phyloP scores from a whole-genome alignment of 768 basidiomycete genomes.

The Rhizopogon sp. region DNA sequence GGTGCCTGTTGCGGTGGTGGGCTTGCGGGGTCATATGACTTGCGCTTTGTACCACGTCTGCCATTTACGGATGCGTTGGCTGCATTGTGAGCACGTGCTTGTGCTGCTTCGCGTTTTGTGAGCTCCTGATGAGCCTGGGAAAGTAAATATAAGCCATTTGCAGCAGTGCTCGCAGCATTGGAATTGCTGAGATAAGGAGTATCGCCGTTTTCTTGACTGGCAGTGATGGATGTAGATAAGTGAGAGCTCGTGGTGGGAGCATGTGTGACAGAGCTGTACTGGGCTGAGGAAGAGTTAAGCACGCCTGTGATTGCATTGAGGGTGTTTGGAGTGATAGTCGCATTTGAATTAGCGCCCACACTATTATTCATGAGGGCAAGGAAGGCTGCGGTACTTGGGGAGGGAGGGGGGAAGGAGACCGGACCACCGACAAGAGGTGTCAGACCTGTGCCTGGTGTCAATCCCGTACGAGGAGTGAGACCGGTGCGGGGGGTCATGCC shows the following conservation, averaged over 20 bases:
- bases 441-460: conserved; percentile 71
- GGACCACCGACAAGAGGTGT: conserved; percentile 77
- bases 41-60: conserved; percentile 66
- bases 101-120: conserved; percentile 88
- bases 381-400: conserved; percentile 89
- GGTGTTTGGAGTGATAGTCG: conserved; percentile 59
- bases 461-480: conserved; percentile 79
- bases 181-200: conserved; percentile 38
- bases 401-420: conserved; percentile 73
- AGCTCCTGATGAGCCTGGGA: conserved; percentile 96
- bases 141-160: conserved; percentile 91
- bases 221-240: conserved; percentile 30
- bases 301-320: conserved; percentile 66
- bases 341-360: conserved; percentile 27
- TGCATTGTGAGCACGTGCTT: conserved; percentile 50
- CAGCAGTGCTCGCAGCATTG: conserved; percentile 64
- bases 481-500: conserved; percentile 86
- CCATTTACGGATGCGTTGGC: conserved; percentile 23
- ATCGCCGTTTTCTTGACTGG: conserved; percentile 26
- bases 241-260: conserved; percentile 30
- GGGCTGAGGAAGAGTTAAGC: conserved; percentile 36
- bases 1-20: conserved; percentile 25
- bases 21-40: conserved; percentile 45
- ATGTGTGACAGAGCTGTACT: conserved; percentile 25
- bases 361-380: conserved; percentile 83